Percentiles rank a stretch among this genome's conserved stretches.
Evolutionary conservation across 179 eudicot species (phyloP).

Genomic region (Pouteria campechiana): DNA sequence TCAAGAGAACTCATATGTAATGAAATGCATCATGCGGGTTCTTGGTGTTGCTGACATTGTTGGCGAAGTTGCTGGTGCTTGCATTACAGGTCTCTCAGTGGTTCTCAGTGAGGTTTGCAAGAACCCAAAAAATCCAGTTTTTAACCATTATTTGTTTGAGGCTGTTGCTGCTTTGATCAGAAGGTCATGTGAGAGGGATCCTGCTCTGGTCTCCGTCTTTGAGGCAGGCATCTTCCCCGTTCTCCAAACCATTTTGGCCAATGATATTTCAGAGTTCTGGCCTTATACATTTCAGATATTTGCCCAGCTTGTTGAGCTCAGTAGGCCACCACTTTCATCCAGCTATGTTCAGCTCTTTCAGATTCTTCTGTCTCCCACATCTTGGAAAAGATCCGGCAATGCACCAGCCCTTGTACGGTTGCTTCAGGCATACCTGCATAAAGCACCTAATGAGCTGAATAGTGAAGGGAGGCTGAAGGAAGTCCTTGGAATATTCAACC

Average conservation of each 20-base stretch:
- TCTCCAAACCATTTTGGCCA: slow-evolving; percentile 50
- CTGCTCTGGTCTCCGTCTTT: slow-evolving; percentile 61
- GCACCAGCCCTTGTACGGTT: slow-evolving; percentile 94
- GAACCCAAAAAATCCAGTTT: slow-evolving; percentile 82
- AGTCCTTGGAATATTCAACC: slow-evolving; percentile 67
- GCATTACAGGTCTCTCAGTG: slow-evolving; percentile 57
- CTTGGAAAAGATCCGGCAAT: slow-evolving; percentile 79
- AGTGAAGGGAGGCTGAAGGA: slow-evolving; percentile 51
- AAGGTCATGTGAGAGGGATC: slow-evolving; percentile 62
- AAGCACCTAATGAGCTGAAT: slow-evolving; percentile 67
- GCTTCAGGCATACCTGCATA: slow-evolving; percentile 91
- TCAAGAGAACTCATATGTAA: slow-evolving; percentile 87
- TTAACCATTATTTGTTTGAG: slow-evolving; percentile 86
- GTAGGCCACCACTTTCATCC: slow-evolving; percentile 52
- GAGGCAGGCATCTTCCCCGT: slow-evolving; percentile 70
- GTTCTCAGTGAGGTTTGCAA: slow-evolving; percentile 68
- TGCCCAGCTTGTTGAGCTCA: slow-evolving; percentile 91
- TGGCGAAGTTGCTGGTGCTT: slow-evolving; percentile 56
- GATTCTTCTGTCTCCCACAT: slow-evolving; percentile 54
- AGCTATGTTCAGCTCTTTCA: slow-evolving; percentile 74
- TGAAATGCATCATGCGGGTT: slow-evolving; percentile 96
- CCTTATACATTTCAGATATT: slow-evolving; percentile 89
- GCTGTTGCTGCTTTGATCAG: slow-evolving; percentile 78
- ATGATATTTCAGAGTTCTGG: slow-evolving; percentile 68
- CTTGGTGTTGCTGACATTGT: slow-evolving; percentile 84